phyloP scores from a whole-genome alignment of 179 eudicot genomes.

The Gypsophila paniculata region DNA sequence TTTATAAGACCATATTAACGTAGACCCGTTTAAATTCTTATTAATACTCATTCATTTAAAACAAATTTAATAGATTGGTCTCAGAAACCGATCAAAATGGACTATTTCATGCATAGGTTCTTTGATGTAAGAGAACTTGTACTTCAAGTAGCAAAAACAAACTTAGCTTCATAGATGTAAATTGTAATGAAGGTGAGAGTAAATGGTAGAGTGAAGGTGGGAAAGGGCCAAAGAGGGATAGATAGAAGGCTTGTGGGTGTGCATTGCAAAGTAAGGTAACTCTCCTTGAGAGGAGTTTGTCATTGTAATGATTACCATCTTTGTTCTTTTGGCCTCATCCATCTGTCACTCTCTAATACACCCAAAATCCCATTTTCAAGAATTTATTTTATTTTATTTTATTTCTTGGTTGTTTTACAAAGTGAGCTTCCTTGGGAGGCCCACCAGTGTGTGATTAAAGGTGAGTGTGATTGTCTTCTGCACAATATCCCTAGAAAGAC shows the following conservation, averaged over 20 bases:
- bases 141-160: neutral
- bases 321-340: conserved; percentile 39
- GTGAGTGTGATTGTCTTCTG: conserved; percentile 17
- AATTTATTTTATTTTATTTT: neutral
- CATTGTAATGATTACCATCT: conserved; percentile 47
- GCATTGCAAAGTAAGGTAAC: neutral
- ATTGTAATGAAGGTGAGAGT: no score
- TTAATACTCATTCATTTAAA: no score
- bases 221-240: neutral
- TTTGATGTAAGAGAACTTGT: neutral
- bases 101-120: neutral
- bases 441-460: conserved; percentile 45
- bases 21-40: no score
- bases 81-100: no score
- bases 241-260: no score
- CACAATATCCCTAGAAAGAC: conserved; percentile 26
- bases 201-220: conserved; percentile 19
- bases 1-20: no score
- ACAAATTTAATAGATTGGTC: no score
- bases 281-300: conserved; percentile 13
- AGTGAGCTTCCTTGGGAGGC: conserved; percentile 24
- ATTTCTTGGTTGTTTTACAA: neutral
- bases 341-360: conserved; percentile 34
- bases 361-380: neutral
- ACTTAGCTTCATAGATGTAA: neutral